Base-by-base conservation (phyloP, 2,329 filamentous ascomycete genomes). In the Penicillium sp. region DNA sequence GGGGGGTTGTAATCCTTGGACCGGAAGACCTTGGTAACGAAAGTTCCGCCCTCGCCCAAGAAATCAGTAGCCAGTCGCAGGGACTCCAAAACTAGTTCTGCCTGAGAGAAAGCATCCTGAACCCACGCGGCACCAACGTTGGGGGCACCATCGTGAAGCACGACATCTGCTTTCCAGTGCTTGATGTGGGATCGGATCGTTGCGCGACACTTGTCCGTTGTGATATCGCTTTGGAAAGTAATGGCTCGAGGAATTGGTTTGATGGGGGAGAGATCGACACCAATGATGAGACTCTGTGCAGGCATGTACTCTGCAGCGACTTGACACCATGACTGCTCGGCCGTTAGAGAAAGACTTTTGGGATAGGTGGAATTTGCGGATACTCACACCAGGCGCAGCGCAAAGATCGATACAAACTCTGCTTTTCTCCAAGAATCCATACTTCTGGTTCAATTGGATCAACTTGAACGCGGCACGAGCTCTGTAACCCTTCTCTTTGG, bases 121-220 rank as follows among this genome's bases (percentile, higher is more conserved):
- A 93, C 89, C 94, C 94, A 99, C 0, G 94, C 93, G 0, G 92
- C 93, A 86, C 94, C 94, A 57, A 99, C 94, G 70, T 99, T 99
- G 47, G 94, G 94, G 1, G 94, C 94, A 77, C 94, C 94, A 74
- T 99, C 94, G 78, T 99, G 94, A 39, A 99, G 82, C 6, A 99
- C 94, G 0, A 90, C 91, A 73, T 99, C 94, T 21, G 91, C 93
- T 75, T 97, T 97, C 89, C 91, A 93, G 12, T 91, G 93, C 79
- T 97, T 97, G 49, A 99, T 79, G 70, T 99, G 93, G 58, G 88
- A 85, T 69, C 92, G 83, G 61, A 99, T 90, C 1, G 91, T 97
- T 7, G 92, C 87, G 64, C 94, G 88, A 74, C 93, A 97, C 76
- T 97, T 96, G 65, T 97, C 93, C 47, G 93, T 96, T 1, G 94